phyloP scores from a whole-genome alignment of 305 asterid genomes.

The Fraxinus sp. region DNA sequence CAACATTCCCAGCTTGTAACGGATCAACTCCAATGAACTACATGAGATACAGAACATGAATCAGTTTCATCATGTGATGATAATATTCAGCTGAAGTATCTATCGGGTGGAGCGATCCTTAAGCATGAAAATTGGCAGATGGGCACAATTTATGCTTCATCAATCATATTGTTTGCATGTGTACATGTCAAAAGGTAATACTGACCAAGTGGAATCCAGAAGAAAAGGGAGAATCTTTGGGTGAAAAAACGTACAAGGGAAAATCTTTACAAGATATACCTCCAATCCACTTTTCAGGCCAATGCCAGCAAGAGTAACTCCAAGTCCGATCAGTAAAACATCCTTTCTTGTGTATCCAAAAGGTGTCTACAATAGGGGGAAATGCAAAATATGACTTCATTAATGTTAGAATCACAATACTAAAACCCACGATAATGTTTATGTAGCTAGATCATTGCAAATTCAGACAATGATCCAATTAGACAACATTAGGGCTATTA shows the following conservation, averaged over 20 bases:
- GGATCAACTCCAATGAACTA: conserved; percentile 86
- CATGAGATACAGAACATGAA: conserved; percentile 26
- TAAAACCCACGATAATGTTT: conserved; percentile 7
- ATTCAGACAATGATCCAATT: not conserved
- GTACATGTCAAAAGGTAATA: not conserved
- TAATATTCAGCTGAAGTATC: not conserved
- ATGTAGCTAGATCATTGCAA: not conserved
- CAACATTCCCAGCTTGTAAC: conserved; percentile 84
- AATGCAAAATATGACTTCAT: conserved; percentile 1
- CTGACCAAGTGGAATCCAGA: not conserved
- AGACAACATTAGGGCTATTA: not conserved
- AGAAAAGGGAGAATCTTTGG: not conserved
- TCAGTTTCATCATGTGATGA: not conserved
- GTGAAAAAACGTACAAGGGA: not conserved
- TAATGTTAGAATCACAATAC: not conserved
- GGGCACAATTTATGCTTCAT: no score
- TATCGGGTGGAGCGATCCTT: no score
- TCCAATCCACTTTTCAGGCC: conserved; percentile 30
- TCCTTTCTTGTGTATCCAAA: conserved; percentile 93
- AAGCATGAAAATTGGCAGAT: no score
- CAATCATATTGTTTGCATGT: no score
- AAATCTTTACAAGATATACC: conserved; percentile 39
- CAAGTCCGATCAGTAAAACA: conserved; percentile 78
- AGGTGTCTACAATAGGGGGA: conserved; percentile 25
- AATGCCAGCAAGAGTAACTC: conserved; percentile 59